Evolutionary conservation across 768 basidiomycete species (phyloP), one percentile per base, ranked within the genome.

Genomic region (Lentinula edodes): DNA sequence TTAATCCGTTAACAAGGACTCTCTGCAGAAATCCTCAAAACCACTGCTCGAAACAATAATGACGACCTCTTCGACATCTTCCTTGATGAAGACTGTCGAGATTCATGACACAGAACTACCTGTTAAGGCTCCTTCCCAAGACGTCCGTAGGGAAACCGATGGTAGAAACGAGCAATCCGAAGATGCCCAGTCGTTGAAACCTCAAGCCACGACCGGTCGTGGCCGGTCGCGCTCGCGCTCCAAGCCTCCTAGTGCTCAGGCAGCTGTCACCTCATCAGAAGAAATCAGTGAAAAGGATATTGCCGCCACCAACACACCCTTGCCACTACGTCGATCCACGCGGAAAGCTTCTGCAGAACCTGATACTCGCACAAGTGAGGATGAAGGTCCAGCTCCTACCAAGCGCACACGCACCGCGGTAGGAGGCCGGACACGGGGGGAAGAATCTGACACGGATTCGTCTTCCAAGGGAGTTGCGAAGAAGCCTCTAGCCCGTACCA

Each of bases 281-380:
- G 53, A 18, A 48, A 32, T 15, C 36, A 48, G n/a, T 45, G 23
- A 18, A n/a, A 23, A 54, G 18, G n/a, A 38, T 23, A 36, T n/a
- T 16, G 34, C 51, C 5, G 28, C 28, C 2, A 32, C 50, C 18
- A 51, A 10, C 8, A 52, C 51, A 6, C 28, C 35, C 32, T 18
- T 52, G 32, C 28, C 32, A 18, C 18, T 52, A 38, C 55, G 39
- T 28, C 38, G 55, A 23, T 28, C 52, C 23, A 57, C 59, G 3
- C 48, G 61, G 13, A 62, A 62, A 36, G 52, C 53, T 56, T 62
- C 43, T 35, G 62, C 32, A 16, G 62, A 63, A 7, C 52, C 61
- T 34, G 59, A 60, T 42, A 10, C 50, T 43, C 50, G n/a, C 38
- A 43, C 58, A 35, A 48, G 52, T 20, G 52, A 52, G 7, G 52